Base-by-base conservation (phyloP, 202 grass and related monocot species). In the Musa balbisiana region DNA sequence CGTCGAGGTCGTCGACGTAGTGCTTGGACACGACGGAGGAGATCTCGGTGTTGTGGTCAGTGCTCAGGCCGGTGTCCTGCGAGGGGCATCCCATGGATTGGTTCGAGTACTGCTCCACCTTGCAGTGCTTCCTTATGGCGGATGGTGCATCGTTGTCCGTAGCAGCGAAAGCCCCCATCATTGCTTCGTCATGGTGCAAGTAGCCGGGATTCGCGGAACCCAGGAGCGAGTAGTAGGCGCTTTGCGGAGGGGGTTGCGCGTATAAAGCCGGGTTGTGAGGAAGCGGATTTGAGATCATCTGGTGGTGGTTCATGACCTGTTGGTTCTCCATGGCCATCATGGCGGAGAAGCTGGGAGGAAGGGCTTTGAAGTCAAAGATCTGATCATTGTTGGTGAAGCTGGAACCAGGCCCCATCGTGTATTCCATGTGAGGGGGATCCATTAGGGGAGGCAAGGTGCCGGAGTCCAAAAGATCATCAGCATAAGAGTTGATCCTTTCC, bases 1-100 rank as follows among this genome's bases (percentile, higher is more conserved):
- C 72, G 22, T 55, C 1, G 5, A 55, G 16, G 24, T 73, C 72
- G 13, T 51, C 52, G 23, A 71, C 77, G 68, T 80, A 76, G 9
- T 62, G 84, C 65, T 24, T 73, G 1, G 25, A 66, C 3, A 67
- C 11, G 21, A 84, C 55, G 0, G 83, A 88, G 0, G 68, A 85
- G 26, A 90, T 96, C 63, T 92, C 80, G 9, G 29, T 76, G 73
- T 83, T 81, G 11, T 82, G 72, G 1, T 72, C 72, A 9, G 76
- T 74, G 69, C 70, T 87, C 23, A 82, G 24, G 11, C 71, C 79
- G 0, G 73, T 53, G 8, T 88, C 83, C 74, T 84, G 81, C 1
- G 80, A 90, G 19, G 21, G 76, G 77, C 81, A 80, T n/a, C 72
- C 64, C 49, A 79, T 66, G 8, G 76, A 68, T 23, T 83, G 58